Percentiles rank a stretch among this genome's conserved stretches.
These are phyloP conservation scores for Fonsecaea nubica DNA, from an alignment of 2,329 filamentous ascomycete genomes.

Conservation along the genomic window DNA sequence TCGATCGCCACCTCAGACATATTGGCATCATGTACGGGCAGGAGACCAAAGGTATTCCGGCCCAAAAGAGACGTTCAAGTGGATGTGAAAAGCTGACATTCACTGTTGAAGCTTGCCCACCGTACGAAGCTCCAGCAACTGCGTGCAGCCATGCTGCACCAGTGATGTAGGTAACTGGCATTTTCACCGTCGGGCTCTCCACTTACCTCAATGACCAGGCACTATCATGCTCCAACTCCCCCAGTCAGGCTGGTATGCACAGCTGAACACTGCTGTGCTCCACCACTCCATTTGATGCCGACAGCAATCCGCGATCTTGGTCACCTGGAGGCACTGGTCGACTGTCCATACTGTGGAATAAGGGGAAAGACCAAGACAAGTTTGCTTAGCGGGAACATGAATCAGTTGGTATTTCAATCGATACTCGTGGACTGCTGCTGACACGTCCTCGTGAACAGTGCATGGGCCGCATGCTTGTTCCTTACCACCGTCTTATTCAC, in stretches of 20 bases:
- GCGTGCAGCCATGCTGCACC: constrained; percentile 6
- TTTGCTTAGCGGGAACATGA: constrained; percentile 22
- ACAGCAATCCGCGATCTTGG: constrained; percentile 21
- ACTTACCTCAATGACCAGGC: background rate
- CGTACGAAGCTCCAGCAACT: constrained; percentile 1
- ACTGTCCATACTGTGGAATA: constrained; percentile 26
- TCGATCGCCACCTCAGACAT: background rate
- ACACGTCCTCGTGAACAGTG: constrained; percentile 1
- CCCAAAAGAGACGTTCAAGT: background rate
- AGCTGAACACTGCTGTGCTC: background rate
- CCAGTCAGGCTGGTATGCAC: constrained; percentile 5
- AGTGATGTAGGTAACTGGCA: background rate
- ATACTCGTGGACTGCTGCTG: background rate
- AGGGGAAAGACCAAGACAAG: constrained; percentile 19
- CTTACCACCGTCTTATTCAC: constrained; percentile 21
- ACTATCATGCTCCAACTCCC: constrained; percentile 11
- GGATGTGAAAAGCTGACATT: background rate
- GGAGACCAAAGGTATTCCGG: constrained; percentile 10
- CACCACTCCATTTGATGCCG: constrained; percentile 1
- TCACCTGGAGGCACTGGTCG: constrained; percentile 20
- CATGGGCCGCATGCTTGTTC: constrained; percentile 21
- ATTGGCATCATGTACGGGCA: constrained; percentile 4
- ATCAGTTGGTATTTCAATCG: constrained; percentile 13
- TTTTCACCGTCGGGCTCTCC: background rate
- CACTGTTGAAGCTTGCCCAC: background rate